A percentile compares a stretch with the other conserved stretches of the same genome.
Evolutionary conservation across 495 filamentous ascomycete genomes (phyloP).

Genomic region (Achaetomiella virescens): DNA sequence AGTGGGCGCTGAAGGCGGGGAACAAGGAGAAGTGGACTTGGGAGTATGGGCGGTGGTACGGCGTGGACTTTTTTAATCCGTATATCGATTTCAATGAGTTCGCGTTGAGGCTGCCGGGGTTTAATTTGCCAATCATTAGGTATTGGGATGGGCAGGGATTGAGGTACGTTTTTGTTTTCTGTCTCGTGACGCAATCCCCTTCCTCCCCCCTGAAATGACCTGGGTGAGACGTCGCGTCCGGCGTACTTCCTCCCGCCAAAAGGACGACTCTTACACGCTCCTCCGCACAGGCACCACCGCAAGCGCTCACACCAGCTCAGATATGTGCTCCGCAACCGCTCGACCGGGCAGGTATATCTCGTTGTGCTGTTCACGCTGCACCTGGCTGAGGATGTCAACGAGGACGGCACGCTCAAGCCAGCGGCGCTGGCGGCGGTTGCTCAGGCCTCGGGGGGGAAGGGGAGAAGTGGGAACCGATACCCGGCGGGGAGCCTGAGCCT

Average conservation of each 20-base stretch:
- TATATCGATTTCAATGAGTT: conserved; percentile 82
- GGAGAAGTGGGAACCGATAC: conserved; percentile 2
- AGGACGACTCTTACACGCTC: conserved; percentile 4
- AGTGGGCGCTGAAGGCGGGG: conserved; percentile 52
- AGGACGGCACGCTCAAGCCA: conserved; percentile 49
- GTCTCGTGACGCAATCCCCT: neutral
- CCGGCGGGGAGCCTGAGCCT: neutral
- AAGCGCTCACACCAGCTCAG: conserved; percentile 65
- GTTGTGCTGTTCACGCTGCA: conserved; percentile 75
- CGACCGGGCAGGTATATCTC: conserved; percentile 63
- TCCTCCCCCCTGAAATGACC: neutral
- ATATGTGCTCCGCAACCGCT: conserved; percentile 77
- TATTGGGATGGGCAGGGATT: conserved; percentile 73
- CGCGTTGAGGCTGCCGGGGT: conserved; percentile 72
- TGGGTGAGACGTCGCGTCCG: neutral
- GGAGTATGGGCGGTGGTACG: conserved; percentile 52
- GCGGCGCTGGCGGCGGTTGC: conserved; percentile 22
- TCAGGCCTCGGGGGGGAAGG: conserved; percentile 7
- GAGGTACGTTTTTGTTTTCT: conserved; percentile 31
- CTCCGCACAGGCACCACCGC: conserved; percentile 22
- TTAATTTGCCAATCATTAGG: conserved; percentile 64
- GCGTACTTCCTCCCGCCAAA: neutral
- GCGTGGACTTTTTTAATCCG: conserved; percentile 84
- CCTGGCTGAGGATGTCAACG: conserved; percentile 54
- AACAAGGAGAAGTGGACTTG: conserved; percentile 47